phyloP scores from a whole-genome alignment of 2,329 filamentous ascomycete species.

The Cadophora sp. region DNA sequence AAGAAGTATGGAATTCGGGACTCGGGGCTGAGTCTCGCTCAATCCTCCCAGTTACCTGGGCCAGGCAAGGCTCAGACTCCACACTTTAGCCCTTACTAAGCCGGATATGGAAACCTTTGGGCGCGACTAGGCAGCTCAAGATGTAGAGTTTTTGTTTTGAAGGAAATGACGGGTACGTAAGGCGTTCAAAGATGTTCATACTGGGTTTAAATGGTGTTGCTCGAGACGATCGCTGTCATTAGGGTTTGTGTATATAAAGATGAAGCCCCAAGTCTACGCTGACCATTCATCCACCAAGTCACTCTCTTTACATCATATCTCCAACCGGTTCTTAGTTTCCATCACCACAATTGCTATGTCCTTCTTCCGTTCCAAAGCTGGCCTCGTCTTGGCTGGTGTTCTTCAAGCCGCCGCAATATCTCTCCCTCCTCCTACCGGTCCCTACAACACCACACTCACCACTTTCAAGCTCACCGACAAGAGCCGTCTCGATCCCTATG shows the following conservation, averaged over 20 bases:
- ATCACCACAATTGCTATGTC: background rate
- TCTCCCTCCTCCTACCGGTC: conserved; percentile 23
- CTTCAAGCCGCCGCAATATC: conserved; percentile 4
- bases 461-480: conserved; percentile 33
- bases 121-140: background rate
- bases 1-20: too few relatives aligned
- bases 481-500: conserved; percentile 40
- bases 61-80: background rate
- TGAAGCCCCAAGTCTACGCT: background rate
- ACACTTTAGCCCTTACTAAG: background rate
- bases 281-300: background rate
- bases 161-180: background rate
- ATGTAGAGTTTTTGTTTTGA: background rate
- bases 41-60: background rate
- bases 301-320: background rate
- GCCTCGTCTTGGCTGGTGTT: conserved; percentile 12
- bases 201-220: background rate
- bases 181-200: background rate
- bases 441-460: conserved; percentile 31
- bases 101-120: background rate
- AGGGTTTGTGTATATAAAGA: background rate
- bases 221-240: background rate
- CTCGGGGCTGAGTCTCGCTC: background rate
- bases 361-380: background rate
- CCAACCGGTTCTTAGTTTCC: background rate